phyloP scores from a whole-genome alignment of 345 rosid species.

The Eucalyptus sp. region DNA sequence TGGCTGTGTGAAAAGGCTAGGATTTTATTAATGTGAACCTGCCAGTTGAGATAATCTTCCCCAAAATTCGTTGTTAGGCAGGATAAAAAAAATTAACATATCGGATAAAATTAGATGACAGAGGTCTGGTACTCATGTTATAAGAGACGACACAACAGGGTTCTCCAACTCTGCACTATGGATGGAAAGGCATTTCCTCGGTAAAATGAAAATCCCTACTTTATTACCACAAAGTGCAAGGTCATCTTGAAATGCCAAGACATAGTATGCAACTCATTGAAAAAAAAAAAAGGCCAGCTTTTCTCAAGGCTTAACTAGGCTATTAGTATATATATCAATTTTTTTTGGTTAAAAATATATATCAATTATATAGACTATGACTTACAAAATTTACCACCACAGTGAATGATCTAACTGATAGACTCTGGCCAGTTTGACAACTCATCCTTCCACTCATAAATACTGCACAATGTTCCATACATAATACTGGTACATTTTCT shows the following conservation, averaged over 20 bases:
- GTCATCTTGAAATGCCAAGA: background rate
- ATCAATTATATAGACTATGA: background rate
- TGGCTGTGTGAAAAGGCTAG: background rate
- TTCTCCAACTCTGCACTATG: background rate
- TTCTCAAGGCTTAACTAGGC: background rate
- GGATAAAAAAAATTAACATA: background rate
- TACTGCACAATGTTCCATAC: background rate
- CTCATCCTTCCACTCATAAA: background rate
- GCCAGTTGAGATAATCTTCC: background rate
- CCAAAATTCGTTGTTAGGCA: background rate
- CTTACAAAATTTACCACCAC: background rate
- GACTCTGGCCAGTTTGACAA: background rate
- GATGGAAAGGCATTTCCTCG: background rate
- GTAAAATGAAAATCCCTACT: background rate
- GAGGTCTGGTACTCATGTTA: background rate
- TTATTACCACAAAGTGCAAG: background rate
- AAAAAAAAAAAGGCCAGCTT: background rate
- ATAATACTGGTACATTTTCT: background rate
- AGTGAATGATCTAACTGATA: background rate
- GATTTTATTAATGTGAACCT: background rate
- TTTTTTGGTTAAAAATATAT: no score
- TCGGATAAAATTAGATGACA: background rate
- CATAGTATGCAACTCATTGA: background rate
- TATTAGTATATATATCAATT: background rate
- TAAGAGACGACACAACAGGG: background rate